Conservation (phyloP, 345 rosid species). For the Euphorbia peplus region DNA sequence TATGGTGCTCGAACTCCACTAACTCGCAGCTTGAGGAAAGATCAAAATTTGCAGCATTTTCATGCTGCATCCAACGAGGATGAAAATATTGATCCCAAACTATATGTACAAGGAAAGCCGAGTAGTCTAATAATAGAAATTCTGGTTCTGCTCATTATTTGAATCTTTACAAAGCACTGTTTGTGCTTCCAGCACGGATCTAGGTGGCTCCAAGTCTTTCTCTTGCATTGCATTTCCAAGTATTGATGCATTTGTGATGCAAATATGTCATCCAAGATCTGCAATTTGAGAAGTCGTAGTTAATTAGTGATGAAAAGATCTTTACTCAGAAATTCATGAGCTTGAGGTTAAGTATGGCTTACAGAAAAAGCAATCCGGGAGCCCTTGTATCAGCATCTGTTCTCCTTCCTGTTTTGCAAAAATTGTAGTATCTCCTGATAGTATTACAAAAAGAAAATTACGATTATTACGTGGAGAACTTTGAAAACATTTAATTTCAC, state of each 20-base stretch:
- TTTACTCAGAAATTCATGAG: not conserved
- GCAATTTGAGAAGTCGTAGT: conserved; percentile 7
- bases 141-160: conserved; percentile 13
- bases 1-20: conserved; percentile 6
- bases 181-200: conserved; percentile 25
- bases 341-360: not conserved
- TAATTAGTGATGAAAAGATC: not conserved
- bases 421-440: conserved; percentile 15
- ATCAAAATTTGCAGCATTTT: conserved; percentile 13
- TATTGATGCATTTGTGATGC: conserved; percentile 27
- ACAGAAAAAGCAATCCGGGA: conserved; percentile 23
- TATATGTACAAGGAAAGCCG: conserved; percentile 7
- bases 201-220: conserved; percentile 29
- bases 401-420: conserved; percentile 23
- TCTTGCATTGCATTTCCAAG: conserved; percentile 26
- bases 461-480: not conserved
- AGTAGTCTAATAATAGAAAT: conserved; percentile 11
- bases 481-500: conserved; percentile 17
- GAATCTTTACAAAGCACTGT: conserved; percentile 24
- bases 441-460: not conserved
- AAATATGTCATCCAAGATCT: conserved; percentile 30
- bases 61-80: not conserved
- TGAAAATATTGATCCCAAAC: not conserved
- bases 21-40: not conserved
- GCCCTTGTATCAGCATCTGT: conserved; percentile 22